Percentiles rank a stretch among this genome's conserved stretches.
Evolutionary conservation across 2,329 filamentous ascomycete species (phyloP).

Genomic region (Pestalotiopsis sp.): DNA sequence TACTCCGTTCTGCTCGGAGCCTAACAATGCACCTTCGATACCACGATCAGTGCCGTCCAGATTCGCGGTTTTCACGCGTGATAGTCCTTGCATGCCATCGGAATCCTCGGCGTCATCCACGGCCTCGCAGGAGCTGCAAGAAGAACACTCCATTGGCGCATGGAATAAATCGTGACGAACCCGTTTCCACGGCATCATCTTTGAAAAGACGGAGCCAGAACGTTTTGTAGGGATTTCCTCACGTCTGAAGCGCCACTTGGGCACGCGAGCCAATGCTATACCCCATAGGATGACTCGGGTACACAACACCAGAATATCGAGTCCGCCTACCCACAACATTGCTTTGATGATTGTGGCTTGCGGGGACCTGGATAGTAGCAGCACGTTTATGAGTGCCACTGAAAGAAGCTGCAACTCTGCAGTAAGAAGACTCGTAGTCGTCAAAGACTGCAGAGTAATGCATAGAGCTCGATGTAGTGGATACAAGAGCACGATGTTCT

Average conservation of each 20-base stretch:
- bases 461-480: slow-evolving; percentile 82
- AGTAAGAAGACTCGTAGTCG: slow-evolving; percentile 83
- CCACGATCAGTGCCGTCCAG: slow-evolving; percentile 18
- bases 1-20: not conserved
- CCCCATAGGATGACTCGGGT: slow-evolving; percentile 79
- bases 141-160: slow-evolving; percentile 31
- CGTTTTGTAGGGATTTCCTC: slow-evolving; percentile 40
- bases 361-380: slow-evolving; percentile 77
- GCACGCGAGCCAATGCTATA: slow-evolving; percentile 82
- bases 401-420: slow-evolving; percentile 89
- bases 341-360: slow-evolving; percentile 85
- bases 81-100: slow-evolving; percentile 21
- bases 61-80: slow-evolving; percentile 22
- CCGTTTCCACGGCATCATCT: slow-evolving; percentile 48
- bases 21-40: slow-evolving; percentile 9
- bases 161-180: slow-evolving; percentile 43
- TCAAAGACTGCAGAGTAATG: slow-evolving; percentile 74
- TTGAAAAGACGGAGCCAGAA: slow-evolving; percentile 36
- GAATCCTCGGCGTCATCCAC: slow-evolving; percentile 31
- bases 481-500: slow-evolving; percentile 70
- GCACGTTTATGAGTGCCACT: slow-evolving; percentile 77
- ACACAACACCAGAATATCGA: slow-evolving; percentile 74
- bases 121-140: slow-evolving; percentile 34
- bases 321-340: slow-evolving; percentile 81
- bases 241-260: slow-evolving; percentile 84